Evolutionary conservation across 1,139 yeast species (phyloP).

Genomic region (Magnusiomyces tetraspermus): DNA sequence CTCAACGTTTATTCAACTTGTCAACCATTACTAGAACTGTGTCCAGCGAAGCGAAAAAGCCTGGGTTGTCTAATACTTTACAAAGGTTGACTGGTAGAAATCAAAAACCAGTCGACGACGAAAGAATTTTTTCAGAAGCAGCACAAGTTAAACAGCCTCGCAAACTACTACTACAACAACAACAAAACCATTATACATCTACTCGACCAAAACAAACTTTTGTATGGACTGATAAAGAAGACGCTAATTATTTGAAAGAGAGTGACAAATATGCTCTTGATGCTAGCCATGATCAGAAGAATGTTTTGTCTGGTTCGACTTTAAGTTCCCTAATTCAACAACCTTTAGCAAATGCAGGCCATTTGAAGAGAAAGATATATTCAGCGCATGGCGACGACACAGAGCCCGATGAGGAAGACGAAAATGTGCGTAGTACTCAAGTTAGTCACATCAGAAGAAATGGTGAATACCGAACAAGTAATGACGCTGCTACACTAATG

Average conservation of each 20-base stretch:
- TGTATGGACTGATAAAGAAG: neutral
- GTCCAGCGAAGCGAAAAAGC: neutral
- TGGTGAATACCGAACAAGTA: too few species aligned
- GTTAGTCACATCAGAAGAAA: too few species aligned
- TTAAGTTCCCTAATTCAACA: neutral
- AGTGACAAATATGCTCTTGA: too few species aligned
- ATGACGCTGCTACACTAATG: too few species aligned
- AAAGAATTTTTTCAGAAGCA: neutral
- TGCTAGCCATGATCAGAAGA: too few species aligned
- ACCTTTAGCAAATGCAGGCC: neutral
- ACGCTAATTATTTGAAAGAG: too few species aligned
- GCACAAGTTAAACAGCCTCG: neutral
- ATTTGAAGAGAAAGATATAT: neutral
- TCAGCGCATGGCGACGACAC: constrained; percentile 10
- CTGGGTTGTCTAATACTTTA: neutral
- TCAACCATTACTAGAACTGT: neutral
- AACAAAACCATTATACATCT: neutral
- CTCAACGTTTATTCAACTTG: too few species aligned
- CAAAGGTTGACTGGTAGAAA: too few species aligned
- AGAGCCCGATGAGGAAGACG: constrained; percentile 6
- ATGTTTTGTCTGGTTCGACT: too few species aligned
- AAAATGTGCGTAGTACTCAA: neutral
- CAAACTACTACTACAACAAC: neutral
- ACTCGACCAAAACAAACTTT: neutral
- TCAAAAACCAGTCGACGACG: too few species aligned